Evolutionary conservation across 2,329 filamentous ascomycete genomes (phyloP).

Genomic region (Colletotrichum sp.): DNA sequence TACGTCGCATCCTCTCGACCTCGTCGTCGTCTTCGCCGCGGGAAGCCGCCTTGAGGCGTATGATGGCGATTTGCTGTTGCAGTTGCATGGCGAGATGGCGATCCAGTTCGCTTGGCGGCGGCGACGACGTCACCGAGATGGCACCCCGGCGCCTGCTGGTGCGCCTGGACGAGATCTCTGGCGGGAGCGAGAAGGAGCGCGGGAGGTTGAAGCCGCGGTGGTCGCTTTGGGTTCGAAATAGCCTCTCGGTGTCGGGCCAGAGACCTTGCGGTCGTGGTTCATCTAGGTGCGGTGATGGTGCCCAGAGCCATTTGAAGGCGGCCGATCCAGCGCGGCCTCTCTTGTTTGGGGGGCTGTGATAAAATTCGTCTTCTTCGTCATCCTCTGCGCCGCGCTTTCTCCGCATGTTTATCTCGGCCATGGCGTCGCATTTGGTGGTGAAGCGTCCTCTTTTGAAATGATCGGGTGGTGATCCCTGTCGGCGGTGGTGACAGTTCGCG

Average conservation of each 20-base stretch:
- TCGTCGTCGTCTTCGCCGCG: neutral
- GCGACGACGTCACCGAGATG: conserved; percentile 6
- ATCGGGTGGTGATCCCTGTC: neutral
- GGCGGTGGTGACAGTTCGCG: no score
- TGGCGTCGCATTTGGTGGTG: neutral
- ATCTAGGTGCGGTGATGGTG: neutral
- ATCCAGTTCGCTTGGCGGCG: conserved; percentile 2
- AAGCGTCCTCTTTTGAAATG: neutral
- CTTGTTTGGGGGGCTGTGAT: neutral
- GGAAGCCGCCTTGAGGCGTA: neutral
- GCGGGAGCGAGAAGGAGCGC: conserved; percentile 2
- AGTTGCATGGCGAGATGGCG: conserved; percentile 9
- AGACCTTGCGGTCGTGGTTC: neutral
- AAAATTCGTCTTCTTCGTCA: neutral
- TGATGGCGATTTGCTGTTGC: conserved; percentile 10
- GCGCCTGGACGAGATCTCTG: neutral
- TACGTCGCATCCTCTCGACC: neutral
- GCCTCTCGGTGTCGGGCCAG: conserved; percentile 5
- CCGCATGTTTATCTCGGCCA: conserved; percentile 1
- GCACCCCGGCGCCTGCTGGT: conserved; percentile 8
- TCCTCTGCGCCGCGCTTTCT: conserved; percentile 6
- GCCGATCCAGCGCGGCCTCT: neutral
- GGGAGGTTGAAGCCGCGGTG: neutral
- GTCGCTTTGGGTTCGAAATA: neutral
- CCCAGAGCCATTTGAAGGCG: conserved; percentile 12